Evolutionary conservation across 2,329 filamentous ascomycete species (phyloP).

Genomic region (Aspergillus sp.): DNA sequence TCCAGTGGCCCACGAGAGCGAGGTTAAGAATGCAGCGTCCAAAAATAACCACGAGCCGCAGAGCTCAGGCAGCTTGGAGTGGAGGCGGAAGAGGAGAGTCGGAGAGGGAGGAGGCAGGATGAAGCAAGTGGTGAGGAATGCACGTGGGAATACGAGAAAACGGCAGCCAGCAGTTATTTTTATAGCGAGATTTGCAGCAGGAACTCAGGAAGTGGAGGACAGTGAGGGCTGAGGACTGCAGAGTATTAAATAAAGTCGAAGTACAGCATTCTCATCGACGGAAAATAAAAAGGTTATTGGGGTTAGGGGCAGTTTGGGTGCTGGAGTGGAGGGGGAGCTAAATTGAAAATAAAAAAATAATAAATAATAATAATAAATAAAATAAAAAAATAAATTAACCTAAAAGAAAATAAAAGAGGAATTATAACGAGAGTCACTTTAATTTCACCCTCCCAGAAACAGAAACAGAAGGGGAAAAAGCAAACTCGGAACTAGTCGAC

Average conservation of each 20-base stretch:
- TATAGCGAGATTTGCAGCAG: constrained; percentile 7
- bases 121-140: constrained; percentile 17
- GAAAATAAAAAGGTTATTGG: constrained; percentile 1
- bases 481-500: constrained; percentile 7
- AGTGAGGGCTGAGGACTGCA: not conserved
- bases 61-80: not conserved
- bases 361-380: not conserved
- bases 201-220: not conserved
- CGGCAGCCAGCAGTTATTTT: constrained; percentile 16
- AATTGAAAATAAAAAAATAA: not conserved
- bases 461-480: constrained; percentile 6
- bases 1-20: not conserved
- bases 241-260: not conserved
- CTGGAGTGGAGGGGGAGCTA: not conserved
- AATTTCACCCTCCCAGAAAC: not conserved
- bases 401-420: not conserved
- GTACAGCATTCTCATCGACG: not conserved
- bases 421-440: not conserved
- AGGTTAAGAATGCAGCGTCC: constrained; percentile 13
- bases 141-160: constrained; percentile 31
- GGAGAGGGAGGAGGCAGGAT: constrained; percentile 16
- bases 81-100: not conserved
- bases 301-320: not conserved
- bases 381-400: not conserved
- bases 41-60: constrained; percentile 14